phyloP scores from a whole-genome alignment of 1,284 basidiomycete genomes.

The Papiliotrema fonsecae region DNA sequence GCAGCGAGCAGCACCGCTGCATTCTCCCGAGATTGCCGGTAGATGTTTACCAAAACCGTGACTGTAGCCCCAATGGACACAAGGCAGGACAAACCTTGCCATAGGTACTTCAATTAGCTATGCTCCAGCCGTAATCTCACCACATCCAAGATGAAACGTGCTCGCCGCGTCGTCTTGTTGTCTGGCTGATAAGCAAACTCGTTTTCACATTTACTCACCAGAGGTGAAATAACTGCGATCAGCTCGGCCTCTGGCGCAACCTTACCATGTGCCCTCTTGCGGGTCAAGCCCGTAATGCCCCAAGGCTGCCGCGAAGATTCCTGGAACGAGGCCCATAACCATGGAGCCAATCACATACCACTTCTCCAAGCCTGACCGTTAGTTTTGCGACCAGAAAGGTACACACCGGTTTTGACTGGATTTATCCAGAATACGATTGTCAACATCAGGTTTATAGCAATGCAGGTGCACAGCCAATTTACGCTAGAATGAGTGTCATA shows the following conservation, averaged over 20 bases:
- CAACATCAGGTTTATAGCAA: constrained; percentile 13
- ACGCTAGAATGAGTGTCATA: neutral
- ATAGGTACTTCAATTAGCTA: neutral
- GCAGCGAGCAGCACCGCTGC: neutral
- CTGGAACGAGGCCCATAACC: neutral
- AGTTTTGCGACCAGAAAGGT: no score
- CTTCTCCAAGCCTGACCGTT: no score
- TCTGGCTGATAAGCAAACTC: no score
- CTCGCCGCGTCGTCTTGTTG: no score
- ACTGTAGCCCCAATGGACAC: neutral
- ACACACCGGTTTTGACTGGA: constrained; percentile 1
- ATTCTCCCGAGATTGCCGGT: neutral
- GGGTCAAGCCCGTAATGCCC: neutral
- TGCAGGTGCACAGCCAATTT: constrained; percentile 10
- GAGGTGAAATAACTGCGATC: no score
- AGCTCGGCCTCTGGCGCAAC: no score
- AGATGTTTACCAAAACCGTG: neutral
- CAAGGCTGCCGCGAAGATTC: neutral
- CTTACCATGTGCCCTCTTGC: no score
- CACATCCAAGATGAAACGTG: neutral
- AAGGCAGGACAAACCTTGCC: neutral
- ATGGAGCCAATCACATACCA: neutral
- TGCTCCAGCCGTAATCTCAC: neutral
- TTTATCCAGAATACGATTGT: constrained; percentile 5
- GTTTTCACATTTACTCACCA: no score